Conservation (phyloP, 2,329 filamentous ascomycete species). For the Ceratocystis destructans region DNA sequence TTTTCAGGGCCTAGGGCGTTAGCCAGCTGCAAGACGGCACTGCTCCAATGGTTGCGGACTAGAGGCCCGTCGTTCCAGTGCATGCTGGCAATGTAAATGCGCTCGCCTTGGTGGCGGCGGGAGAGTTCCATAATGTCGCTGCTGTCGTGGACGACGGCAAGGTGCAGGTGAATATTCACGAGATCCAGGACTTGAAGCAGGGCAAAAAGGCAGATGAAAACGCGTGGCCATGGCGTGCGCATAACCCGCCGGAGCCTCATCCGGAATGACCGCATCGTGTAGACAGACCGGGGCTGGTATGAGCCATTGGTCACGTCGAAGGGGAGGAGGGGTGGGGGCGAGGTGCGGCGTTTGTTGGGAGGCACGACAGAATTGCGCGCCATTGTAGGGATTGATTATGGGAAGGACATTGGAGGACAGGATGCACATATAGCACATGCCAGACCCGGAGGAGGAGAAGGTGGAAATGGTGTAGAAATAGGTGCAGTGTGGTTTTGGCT, state of each 20-base stretch:
- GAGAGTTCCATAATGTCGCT: slow-evolving; percentile 15
- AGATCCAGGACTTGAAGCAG: slow-evolving; percentile 30
- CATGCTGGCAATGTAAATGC: slow-evolving; percentile 54
- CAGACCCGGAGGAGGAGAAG: background rate
- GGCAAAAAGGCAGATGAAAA: slow-evolving; percentile 27
- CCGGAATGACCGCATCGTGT: slow-evolving; percentile 18
- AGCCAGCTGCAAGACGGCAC: slow-evolving; percentile 44
- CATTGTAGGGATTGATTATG: slow-evolving; percentile 7
- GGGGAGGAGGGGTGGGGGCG: slow-evolving; percentile 17
- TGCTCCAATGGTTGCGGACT: slow-evolving; percentile 48
- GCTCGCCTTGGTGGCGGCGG: slow-evolving; percentile 25
- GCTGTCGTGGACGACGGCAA: slow-evolving; percentile 20
- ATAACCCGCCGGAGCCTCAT: slow-evolving; percentile 29
- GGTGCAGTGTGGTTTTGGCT: background rate
- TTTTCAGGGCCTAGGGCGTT: slow-evolving; percentile 46
- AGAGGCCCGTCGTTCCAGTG: slow-evolving; percentile 54
- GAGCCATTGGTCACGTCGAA: slow-evolving; percentile 13
- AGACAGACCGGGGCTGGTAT: slow-evolving; percentile 8
- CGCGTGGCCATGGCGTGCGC: slow-evolving; percentile 27
- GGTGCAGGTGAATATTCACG: slow-evolving; percentile 28
- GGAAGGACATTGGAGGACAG: slow-evolving; percentile 2
- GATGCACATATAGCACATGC: background rate
- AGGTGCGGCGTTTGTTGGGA: slow-evolving; percentile 12
- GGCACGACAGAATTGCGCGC: background rate
- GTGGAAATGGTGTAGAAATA: background rate